These are phyloP conservation scores for Cerrena zonata DNA, from an alignment of 1,284 basidiomycete genomes.

Conservation along the genomic window DNA sequence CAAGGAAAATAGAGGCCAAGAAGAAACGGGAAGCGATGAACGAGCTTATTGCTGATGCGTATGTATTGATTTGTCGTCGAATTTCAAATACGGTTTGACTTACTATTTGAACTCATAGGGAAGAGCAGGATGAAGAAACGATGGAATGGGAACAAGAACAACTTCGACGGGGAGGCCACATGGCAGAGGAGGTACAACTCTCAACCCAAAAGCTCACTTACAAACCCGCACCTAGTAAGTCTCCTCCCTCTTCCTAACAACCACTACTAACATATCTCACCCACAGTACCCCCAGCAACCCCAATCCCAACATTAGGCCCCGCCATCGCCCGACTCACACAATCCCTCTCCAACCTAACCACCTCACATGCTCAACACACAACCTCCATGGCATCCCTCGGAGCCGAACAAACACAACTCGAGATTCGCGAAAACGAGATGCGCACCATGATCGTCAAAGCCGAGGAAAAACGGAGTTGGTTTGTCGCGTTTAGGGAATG, in stretches of 20 bases:
- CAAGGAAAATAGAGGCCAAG: constrained; percentile 68
- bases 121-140: constrained; percentile 84
- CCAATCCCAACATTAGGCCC: constrained; percentile 54
- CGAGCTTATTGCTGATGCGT: constrained; percentile 85
- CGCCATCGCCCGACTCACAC: constrained; percentile 52
- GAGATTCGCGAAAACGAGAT: constrained; percentile 76
- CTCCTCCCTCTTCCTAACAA: constrained; percentile 1
- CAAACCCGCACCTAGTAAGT: constrained; percentile 70
- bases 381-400: constrained; percentile 53
- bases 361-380: constrained; percentile 68
- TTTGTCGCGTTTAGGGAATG: constrained; percentile 80
- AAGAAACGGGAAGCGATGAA: constrained; percentile 72
- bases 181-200: constrained; percentile 30
- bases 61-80: constrained; percentile 29
- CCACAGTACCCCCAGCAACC: constrained; percentile 54
- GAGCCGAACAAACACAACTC: constrained; percentile 64
- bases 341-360: constrained; percentile 62
- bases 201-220: constrained; percentile 50
- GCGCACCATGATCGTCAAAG: constrained; percentile 70
- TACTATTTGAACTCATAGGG: constrained; percentile 36
- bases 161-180: constrained; percentile 66
- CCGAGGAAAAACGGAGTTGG: constrained; percentile 84
- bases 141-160: constrained; percentile 89
- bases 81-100: constrained; percentile 9
- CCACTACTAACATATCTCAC: constrained; percentile 14